These are phyloP conservation scores for Gonapodya sp. DNA, from an alignment of 192 early-diverging fungal species.

Conservation along the genomic window DNA sequence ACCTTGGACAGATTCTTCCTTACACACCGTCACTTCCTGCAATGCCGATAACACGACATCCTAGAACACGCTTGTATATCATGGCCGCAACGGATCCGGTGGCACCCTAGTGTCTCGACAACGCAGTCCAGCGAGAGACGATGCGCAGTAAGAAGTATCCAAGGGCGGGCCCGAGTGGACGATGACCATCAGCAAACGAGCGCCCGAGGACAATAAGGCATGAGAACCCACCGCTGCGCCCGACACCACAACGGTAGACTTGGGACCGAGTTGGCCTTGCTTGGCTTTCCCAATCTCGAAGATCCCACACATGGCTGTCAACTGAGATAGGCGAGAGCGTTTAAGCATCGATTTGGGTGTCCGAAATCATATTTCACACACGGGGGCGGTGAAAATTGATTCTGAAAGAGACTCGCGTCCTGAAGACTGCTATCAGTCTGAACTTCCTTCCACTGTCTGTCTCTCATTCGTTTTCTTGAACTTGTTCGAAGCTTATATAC, in stretches of 20 bases:
- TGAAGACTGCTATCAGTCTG: no score
- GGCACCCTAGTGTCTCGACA: no score
- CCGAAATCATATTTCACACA: no score
- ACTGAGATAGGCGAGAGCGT: background rate
- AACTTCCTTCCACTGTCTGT: no score
- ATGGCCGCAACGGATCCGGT: background rate
- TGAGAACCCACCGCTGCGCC: background rate
- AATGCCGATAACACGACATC: slow-evolving; percentile 5
- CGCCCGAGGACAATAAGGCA: background rate
- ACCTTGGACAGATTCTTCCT: background rate
- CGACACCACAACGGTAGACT: background rate
- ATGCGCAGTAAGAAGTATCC: no score
- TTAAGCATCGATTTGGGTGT: background rate
- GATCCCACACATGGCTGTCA: slow-evolving; percentile 5
- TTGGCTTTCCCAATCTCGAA: slow-evolving; percentile 7
- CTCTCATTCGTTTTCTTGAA: no score
- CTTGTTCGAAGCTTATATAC: no score
- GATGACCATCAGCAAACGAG: background rate
- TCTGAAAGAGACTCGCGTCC: no score
- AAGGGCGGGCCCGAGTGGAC: background rate
- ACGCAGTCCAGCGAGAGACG: no score
- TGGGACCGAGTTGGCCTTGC: background rate
- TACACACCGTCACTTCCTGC: background rate
- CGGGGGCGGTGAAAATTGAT: no score
- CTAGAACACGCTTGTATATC: slow-evolving; percentile 8